Evolutionary conservation across 768 basidiomycete genomes (phyloP).

Genomic region (Mycena maculata): DNA sequence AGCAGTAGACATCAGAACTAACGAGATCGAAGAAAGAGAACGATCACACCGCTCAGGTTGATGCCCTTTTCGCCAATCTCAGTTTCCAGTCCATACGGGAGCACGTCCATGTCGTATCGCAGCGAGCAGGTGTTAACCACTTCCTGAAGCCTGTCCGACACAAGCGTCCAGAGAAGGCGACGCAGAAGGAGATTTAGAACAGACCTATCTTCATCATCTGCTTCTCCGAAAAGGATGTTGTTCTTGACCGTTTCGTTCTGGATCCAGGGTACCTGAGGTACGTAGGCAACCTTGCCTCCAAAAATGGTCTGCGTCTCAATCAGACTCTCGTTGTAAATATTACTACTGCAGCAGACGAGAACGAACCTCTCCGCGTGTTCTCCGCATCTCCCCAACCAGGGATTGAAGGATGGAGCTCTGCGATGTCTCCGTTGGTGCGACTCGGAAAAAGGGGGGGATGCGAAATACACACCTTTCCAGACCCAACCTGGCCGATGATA

Average conservation of each 20-base stretch:
- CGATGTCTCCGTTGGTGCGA: constrained; percentile 1
- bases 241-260: constrained; percentile 74
- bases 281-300: constrained; percentile 66
- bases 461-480: constrained; percentile 53
- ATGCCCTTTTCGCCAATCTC: constrained; percentile 85
- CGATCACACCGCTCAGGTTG: constrained; percentile 64
- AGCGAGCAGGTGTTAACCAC: constrained; percentile 75
- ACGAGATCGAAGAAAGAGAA: not conserved
- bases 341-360: not conserved
- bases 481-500: constrained; percentile 64
- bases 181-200: constrained; percentile 12
- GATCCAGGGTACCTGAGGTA: constrained; percentile 73
- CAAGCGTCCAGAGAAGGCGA: constrained; percentile 8
- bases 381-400: constrained; percentile 60
- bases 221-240: constrained; percentile 80
- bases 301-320: constrained; percentile 54
- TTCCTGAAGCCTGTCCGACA: constrained; percentile 54
- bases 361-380: constrained; percentile 53
- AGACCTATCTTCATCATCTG: constrained; percentile 65
- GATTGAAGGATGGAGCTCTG: constrained; percentile 50
- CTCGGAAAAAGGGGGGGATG: constrained; percentile 5
- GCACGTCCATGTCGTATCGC: constrained; percentile 73
- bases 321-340: constrained; percentile 8
- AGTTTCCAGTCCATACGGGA: constrained; percentile 74
- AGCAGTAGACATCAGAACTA: constrained; percentile 34